Percentiles rank a stretch among this genome's conserved stretches.
Evolutionary conservation across 2,329 filamentous ascomycete species (phyloP).

Genomic region (Metarhizium guizhouense): DNA sequence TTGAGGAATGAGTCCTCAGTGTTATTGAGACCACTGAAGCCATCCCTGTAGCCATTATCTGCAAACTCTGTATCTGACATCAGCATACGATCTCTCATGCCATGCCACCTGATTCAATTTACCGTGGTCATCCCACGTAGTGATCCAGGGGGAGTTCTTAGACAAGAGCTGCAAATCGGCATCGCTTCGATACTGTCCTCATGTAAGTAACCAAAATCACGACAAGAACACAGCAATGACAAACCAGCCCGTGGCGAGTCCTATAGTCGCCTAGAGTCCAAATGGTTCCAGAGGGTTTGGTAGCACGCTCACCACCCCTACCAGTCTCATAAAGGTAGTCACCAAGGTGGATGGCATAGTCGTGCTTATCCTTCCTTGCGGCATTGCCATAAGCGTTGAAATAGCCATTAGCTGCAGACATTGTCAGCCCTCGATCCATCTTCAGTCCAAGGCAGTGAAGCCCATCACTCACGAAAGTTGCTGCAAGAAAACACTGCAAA

Average conservation of each 20-base stretch:
- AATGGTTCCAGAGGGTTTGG: constrained; percentile 18
- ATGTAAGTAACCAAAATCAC: neutral
- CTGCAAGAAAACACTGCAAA: constrained; percentile 64
- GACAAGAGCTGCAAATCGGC: constrained; percentile 30
- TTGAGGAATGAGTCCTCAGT: constrained; percentile 56
- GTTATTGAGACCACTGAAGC: constrained; percentile 52
- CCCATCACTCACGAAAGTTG: constrained; percentile 46
- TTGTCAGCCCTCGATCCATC: neutral
- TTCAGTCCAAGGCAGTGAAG: no score
- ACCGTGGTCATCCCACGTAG: constrained; percentile 40
- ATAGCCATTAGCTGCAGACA: constrained; percentile 30
- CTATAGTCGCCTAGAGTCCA: constrained; percentile 33
- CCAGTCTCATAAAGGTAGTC: constrained; percentile 57
- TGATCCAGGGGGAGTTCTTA: constrained; percentile 34
- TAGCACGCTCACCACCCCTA: constrained; percentile 18
- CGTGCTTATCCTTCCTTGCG: constrained; percentile 48
- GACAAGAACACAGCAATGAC: constrained; percentile 2
- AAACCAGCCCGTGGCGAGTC: constrained; percentile 27
- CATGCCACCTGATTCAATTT: constrained; percentile 11
- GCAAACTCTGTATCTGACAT: constrained; percentile 34
- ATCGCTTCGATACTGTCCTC: constrained; percentile 28
- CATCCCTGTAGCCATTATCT: constrained; percentile 58
- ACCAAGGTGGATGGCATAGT: constrained; percentile 51
- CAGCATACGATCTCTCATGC: neutral
- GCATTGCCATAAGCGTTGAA: constrained; percentile 54